Evolutionary conservation across 495 filamentous ascomycete species (phyloP).

Genomic region (Hypomontagnella monticulosa): DNA sequence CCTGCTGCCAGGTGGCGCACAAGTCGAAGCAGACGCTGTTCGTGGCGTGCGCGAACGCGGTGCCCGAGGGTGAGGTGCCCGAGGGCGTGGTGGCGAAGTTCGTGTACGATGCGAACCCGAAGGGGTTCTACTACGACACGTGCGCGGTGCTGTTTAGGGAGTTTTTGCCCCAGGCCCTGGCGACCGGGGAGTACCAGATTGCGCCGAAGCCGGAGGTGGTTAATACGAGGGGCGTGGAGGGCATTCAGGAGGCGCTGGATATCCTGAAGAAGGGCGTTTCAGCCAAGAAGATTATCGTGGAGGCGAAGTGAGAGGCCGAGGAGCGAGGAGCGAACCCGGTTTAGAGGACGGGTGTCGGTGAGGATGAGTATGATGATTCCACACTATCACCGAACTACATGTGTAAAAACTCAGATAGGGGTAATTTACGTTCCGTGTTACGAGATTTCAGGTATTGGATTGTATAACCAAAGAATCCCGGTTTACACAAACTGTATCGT

Average conservation of each 20-base stretch:
- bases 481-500: too few species aligned
- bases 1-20: constrained; percentile 27
- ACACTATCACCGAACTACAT: too few species aligned
- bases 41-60: constrained; percentile 23
- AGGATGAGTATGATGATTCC: too few species aligned
- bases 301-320: background rate
- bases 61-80: constrained; percentile 9
- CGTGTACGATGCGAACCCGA: background rate
- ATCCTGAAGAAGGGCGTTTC: constrained; percentile 53
- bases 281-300: constrained; percentile 60
- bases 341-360: background rate
- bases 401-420: too few species aligned
- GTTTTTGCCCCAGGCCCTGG: constrained; percentile 40
- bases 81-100: constrained; percentile 17
- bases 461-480: too few species aligned
- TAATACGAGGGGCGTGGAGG: constrained; percentile 40
- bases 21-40: constrained; percentile 30
- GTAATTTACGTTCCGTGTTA: too few species aligned
- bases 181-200: constrained; percentile 34
- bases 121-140: constrained; percentile 20
- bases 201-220: constrained; percentile 43
- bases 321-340: background rate
- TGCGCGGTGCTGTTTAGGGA: constrained; percentile 24
- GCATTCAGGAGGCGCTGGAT: constrained; percentile 44
- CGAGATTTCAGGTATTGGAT: too few species aligned